phyloP scores from a whole-genome alignment of 352 stramenopile species.

The Phytophthora pistaciae region DNA sequence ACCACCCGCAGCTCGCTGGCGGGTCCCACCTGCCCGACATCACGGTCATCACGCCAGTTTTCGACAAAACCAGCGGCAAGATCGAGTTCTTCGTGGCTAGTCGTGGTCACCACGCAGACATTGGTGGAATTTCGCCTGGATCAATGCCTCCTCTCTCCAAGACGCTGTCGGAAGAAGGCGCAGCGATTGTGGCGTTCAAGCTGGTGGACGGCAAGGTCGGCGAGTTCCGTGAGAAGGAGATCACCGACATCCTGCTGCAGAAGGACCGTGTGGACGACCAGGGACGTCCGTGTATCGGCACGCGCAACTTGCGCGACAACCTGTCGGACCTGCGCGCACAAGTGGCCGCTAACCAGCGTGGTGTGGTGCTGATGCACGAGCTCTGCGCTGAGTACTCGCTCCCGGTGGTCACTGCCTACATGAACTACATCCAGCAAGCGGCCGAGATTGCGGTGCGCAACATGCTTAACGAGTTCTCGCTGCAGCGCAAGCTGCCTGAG shows the following conservation, averaged over 20 bases:
- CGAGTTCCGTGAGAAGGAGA: constrained; percentile 97
- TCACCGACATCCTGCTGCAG: constrained; percentile 95
- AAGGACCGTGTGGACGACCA: constrained; percentile 87
- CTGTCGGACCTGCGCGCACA: constrained; percentile 98
- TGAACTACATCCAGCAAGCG: constrained; percentile 98
- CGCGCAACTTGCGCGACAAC: constrained; percentile 98
- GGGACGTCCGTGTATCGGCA: constrained; percentile 91
- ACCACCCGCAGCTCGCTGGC: constrained; percentile 98
- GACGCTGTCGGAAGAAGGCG: constrained; percentile 97
- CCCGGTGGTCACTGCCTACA: constrained; percentile 97
- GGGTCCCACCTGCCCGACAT: constrained; percentile 99
- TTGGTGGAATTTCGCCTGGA: constrained; percentile 96
- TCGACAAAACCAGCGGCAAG: constrained; percentile 88
- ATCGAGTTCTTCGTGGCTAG: constrained; percentile 99
- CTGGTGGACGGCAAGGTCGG: constrained; percentile 94
- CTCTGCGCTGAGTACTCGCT: constrained; percentile 97
- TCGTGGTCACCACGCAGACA: constrained; percentile 98
- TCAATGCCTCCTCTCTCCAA: constrained; percentile 97
- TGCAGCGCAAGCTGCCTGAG: constrained; percentile 74
- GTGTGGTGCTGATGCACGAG: constrained; percentile 95
- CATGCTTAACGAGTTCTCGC: constrained; percentile 96
- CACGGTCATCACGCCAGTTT: constrained; percentile 99
- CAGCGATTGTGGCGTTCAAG: constrained; percentile 99
- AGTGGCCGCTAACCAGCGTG: constrained; percentile 98
- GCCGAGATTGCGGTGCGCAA: constrained; percentile 95